These are phyloP conservation scores for Boletus sp. DNA, from an alignment of 768 basidiomycete species.

Conservation along the genomic window DNA sequence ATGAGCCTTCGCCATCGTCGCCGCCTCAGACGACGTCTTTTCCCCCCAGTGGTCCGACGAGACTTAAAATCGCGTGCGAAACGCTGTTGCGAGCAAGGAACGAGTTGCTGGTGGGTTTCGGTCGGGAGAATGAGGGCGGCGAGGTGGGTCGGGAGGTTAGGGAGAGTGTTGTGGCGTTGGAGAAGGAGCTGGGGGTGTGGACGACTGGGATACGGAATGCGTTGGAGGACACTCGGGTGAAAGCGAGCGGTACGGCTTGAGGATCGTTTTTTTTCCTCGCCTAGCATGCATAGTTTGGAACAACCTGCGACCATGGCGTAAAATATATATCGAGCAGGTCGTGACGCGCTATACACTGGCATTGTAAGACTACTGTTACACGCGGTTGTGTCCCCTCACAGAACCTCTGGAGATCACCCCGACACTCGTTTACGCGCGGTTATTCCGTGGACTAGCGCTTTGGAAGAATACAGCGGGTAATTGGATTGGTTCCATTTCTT, in stretches of 20 bases:
- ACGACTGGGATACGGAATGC: constrained; percentile 56
- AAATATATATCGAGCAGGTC: background rate
- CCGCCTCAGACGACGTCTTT: constrained; percentile 33
- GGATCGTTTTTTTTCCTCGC: background rate
- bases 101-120: constrained; percentile 71
- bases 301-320: background rate
- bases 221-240: constrained; percentile 38
- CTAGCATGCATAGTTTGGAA: background rate
- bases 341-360: background rate
- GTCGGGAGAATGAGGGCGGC: constrained; percentile 64
- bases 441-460: background rate
- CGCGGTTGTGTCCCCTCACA: background rate
- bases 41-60: constrained; percentile 63
- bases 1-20: constrained; percentile 54
- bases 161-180: constrained; percentile 55
- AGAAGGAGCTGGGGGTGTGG: constrained; percentile 75
- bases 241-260: background rate
- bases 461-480: background rate
- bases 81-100: constrained; percentile 58
- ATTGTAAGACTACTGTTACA: background rate
- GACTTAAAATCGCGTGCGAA: constrained; percentile 62
- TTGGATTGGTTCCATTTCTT: background rate
- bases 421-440: background rate
- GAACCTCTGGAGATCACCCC: background rate
- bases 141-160: constrained; percentile 62